Percentiles rank a stretch among this genome's conserved stretches.
Conservation (phyloP, 768 basidiomycete genomes). For the Asterophora parasitica region DNA sequence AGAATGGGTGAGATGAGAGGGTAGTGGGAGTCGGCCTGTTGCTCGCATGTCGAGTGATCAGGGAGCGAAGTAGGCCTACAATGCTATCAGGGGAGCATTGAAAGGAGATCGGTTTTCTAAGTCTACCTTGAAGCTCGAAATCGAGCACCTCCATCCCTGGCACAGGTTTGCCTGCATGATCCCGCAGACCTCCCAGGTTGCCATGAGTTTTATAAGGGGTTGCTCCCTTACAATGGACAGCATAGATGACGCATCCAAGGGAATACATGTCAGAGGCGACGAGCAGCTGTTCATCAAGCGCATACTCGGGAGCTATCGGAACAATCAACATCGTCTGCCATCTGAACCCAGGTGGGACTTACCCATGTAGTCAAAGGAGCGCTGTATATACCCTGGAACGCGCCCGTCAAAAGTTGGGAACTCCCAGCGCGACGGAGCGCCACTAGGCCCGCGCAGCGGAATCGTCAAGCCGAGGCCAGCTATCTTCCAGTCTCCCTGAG, state of each 20-base stretch:
- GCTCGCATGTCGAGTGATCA: slow-evolving; percentile 76
- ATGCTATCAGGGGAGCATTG: too few species aligned
- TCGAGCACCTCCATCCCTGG: slow-evolving; percentile 65
- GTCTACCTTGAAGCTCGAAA: slow-evolving; percentile 63
- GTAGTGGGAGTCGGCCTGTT: slow-evolving; percentile 73
- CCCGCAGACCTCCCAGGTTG: slow-evolving; percentile 63
- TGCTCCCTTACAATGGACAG: slow-evolving; percentile 83
- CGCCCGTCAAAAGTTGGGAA: slow-evolving; percentile 85
- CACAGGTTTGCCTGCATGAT: slow-evolving; percentile 60
- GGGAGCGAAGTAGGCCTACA: slow-evolving; percentile 68
- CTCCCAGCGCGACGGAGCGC: slow-evolving; percentile 78
- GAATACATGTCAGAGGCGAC: slow-evolving; percentile 93
- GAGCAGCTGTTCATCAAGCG: slow-evolving; percentile 79
- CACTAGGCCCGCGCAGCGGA: slow-evolving; percentile 61
- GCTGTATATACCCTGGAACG: slow-evolving; percentile 76
- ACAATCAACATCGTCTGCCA: not conserved
- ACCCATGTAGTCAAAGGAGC: slow-evolving; percentile 96
- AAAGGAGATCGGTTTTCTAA: slow-evolving; percentile 1
- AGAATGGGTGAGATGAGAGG: slow-evolving; percentile 83
- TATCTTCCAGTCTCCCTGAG: slow-evolving; percentile 96
- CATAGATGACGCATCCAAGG: slow-evolving; percentile 86
- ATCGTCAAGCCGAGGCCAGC: slow-evolving; percentile 87
- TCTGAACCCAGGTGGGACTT: slow-evolving; percentile 16
- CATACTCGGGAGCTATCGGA: slow-evolving; percentile 86
- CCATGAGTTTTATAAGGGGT: slow-evolving; percentile 87